A percentile compares a stretch with the other conserved stretches of the same genome.
These are phyloP conservation scores for Prunus armeniaca DNA, from an alignment of 306 rosid species.

Conservation along the genomic window DNA sequence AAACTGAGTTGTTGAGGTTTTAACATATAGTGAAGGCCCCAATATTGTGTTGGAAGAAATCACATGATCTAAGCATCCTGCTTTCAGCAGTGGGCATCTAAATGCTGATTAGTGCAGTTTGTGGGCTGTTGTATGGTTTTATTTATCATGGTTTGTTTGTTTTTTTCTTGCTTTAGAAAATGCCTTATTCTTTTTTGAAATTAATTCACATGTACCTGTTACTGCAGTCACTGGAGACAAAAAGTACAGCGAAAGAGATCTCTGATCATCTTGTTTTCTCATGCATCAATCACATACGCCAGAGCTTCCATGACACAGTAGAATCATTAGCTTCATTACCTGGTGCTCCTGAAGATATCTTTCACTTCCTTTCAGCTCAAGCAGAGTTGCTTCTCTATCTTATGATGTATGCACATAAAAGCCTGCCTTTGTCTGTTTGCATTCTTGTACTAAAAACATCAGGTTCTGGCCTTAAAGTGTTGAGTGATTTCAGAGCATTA, in stretches of 20 bases:
- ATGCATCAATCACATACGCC: slow-evolving; percentile 61
- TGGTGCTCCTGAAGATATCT: slow-evolving; percentile 56
- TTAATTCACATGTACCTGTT: slow-evolving; percentile 9
- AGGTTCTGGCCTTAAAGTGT: slow-evolving; percentile 62
- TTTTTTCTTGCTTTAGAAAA: neutral
- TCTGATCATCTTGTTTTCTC: slow-evolving; percentile 45
- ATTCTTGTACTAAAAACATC: slow-evolving; percentile 58
- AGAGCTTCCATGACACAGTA: slow-evolving; percentile 53
- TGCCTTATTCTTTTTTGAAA: slow-evolving; percentile 4
- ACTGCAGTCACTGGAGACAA: slow-evolving; percentile 54
- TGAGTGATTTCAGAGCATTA: slow-evolving; percentile 53
- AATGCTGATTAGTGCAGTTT: neutral
- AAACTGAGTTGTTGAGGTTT: neutral
- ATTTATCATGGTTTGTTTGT: neutral
- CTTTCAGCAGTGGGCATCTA: neutral
- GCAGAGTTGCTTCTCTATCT: slow-evolving; percentile 63
- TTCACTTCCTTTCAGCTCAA: slow-evolving; percentile 64
- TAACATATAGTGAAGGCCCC: neutral
- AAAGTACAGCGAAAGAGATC: slow-evolving; percentile 28
- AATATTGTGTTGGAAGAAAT: neutral
- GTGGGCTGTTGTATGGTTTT: neutral
- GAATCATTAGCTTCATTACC: slow-evolving; percentile 53
- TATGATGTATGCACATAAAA: slow-evolving; percentile 48
- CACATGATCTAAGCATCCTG: neutral
- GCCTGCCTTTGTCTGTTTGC: slow-evolving; percentile 42